Evolutionary conservation across 768 basidiomycete genomes (phyloP), one percentile per base, ranked within the genome.

Genomic region (Macrocybe gigantea): DNA sequence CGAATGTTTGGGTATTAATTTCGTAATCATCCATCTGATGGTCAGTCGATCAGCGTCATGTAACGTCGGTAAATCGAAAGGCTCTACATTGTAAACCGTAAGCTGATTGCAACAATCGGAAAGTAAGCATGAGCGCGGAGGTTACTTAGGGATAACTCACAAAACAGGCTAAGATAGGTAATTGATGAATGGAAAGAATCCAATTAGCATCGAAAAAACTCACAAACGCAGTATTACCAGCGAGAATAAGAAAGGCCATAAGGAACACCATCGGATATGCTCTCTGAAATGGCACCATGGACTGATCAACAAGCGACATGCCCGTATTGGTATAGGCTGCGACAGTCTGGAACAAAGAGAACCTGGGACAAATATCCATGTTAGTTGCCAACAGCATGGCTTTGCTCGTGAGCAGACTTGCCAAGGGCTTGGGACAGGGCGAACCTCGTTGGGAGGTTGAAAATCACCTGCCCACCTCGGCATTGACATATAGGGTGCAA

Each of bases 221-320:
- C 57, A 95, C 93, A 59, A 91, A 95, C 15, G 80, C 85, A 38
- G 93, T 96, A 60, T 98, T 97, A 7, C 95, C 95, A 42, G 91
- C 93, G 41, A 97, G 64, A 53, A 97, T 86, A 22, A 90, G 67
- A 40, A 93, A 66, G 0, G 81, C 71, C 74, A 93, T 69, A 45
- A 81, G 61, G 30, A 89, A 41, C 48, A 92, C 80, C 84, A 92
- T 83, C 2, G 82, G 78, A 59, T 91, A 93, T 12, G 92, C 93
- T 14, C 60, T 71, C 59, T 93, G 89, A 64, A 96, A 97, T 0
- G 93, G 93, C 3, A 95, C 45, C 92, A 99, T 91, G 9, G 90
- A 94, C 52, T 79, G 72, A 64, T 99, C 95, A 10, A 85, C 83
- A 5, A 95, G 74, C 10, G 90, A 93, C 65, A 80, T 82, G 15